Percentiles rank a stretch among this genome's conserved stretches.
phyloP scores from a whole-genome alignment of 495 filamentous ascomycete genomes.

The Podospora sp. region DNA sequence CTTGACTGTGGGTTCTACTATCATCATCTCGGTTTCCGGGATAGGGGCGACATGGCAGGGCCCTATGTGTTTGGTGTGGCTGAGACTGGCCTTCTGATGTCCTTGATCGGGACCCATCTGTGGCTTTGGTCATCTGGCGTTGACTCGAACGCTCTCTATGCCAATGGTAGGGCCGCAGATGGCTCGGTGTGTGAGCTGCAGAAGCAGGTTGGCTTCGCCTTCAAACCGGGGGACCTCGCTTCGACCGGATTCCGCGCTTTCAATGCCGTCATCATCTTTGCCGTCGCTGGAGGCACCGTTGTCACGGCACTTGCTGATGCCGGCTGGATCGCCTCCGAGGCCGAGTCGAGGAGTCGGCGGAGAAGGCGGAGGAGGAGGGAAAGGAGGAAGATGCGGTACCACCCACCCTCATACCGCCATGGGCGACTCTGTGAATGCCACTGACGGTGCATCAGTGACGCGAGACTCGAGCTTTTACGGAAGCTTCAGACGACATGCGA shows the following conservation, averaged over 20 bases:
- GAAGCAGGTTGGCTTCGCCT: conserved; percentile 32
- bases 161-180: background rate
- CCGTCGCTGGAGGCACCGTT: conserved; percentile 15
- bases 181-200: conserved; percentile 1
- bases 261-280: conserved; percentile 30
- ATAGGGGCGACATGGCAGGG: background rate
- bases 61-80: conserved; percentile 16
- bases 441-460: background rate
- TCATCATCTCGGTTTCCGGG: background rate
- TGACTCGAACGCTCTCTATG: conserved; percentile 2
- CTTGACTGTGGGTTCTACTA: conserved; percentile 9
- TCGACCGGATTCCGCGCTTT: conserved; percentile 26
- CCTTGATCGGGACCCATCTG: conserved; percentile 37
- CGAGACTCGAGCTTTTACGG: conserved; percentile 14
- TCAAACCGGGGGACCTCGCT: conserved; percentile 28
- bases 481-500: conserved; percentile 33
- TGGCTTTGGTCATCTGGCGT: conserved; percentile 45
- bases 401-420: background rate
- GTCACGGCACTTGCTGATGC: conserved; percentile 16
- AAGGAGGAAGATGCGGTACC: background rate
- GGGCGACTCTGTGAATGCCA: too few relatives aligned
- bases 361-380: conserved; percentile 14
- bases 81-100: conserved; percentile 29
- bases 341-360: conserved; percentile 8
- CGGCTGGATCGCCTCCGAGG: background rate